Evolutionary conservation across 1,284 basidiomycete genomes (phyloP).

Genomic region (Schizophyllum commune): DNA sequence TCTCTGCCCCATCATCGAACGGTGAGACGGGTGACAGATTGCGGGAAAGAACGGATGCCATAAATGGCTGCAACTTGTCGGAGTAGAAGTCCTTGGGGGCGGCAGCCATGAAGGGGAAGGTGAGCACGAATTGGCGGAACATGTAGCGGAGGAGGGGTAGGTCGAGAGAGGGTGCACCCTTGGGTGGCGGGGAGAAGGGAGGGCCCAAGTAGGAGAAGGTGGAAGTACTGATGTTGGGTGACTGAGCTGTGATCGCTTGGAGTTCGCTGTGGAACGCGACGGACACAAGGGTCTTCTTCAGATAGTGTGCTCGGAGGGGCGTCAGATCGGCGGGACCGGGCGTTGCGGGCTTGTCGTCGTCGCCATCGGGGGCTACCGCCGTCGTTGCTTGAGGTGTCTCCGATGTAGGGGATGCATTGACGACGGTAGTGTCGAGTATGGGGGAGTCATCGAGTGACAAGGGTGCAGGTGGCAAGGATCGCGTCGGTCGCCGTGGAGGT

Average conservation of each 20-base stretch:
- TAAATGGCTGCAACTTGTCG: constrained; percentile 88
- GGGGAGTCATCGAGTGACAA: not conserved
- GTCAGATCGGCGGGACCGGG: constrained; percentile 34
- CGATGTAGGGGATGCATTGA: not conserved
- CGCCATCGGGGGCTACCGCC: constrained; percentile 4
- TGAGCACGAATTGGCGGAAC: constrained; percentile 85
- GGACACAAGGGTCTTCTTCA: constrained; percentile 90
- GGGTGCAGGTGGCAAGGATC: not conserved
- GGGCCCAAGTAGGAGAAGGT: constrained; percentile 81
- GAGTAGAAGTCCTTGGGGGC: constrained; percentile 88
- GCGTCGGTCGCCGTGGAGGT: not conserved
- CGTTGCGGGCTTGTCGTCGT: constrained; percentile 2
- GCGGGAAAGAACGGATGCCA: constrained; percentile 71
- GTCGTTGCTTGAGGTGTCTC: not conserved
- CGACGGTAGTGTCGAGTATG: not conserved
- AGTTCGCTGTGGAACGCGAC: constrained; percentile 80
- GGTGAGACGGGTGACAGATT: constrained; percentile 64
- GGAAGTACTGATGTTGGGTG: constrained; percentile 46
- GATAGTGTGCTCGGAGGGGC: constrained; percentile 86
- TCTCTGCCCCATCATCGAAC: constrained; percentile 50
- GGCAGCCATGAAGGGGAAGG: constrained; percentile 86
- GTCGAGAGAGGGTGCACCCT: constrained; percentile 54
- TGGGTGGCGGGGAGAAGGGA: constrained; percentile 73
- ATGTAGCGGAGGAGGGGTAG: constrained; percentile 84
- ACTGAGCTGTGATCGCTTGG: constrained; percentile 52